Evolutionary conservation across 805 yeast species (phyloP).

Genomic region (Pichia eremophila): DNA sequence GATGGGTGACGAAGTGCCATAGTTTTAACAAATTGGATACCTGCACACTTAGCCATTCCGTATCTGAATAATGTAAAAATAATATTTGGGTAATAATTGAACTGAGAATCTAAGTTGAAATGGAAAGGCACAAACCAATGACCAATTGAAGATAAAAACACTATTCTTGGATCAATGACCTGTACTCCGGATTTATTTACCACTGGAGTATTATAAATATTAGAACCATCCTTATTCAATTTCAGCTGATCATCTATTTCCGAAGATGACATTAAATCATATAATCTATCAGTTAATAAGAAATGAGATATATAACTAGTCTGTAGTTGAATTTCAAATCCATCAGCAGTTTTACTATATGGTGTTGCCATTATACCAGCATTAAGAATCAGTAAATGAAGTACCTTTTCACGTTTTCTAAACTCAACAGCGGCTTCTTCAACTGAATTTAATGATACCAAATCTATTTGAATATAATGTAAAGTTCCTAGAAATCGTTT

Average conservation of each 20-base stretch:
- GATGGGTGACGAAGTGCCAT: conserved; percentile 59
- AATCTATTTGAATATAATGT: conserved; percentile 44
- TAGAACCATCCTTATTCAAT: neutral
- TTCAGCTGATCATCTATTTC: conserved; percentile 1
- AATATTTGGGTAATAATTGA: conserved; percentile 54
- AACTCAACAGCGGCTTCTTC: conserved; percentile 41
- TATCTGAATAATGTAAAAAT: conserved; percentile 72
- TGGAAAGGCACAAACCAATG: conserved; percentile 44
- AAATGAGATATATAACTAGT: conserved; percentile 73
- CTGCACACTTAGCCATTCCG: conserved; percentile 67
- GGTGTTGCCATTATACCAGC: conserved; percentile 83
- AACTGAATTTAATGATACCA: conserved; percentile 38
- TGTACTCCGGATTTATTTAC: conserved; percentile 2
- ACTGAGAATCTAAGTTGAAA: conserved; percentile 38
- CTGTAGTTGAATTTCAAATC: conserved; percentile 74
- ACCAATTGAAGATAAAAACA: conserved; percentile 57
- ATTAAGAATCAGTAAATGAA: conserved; percentile 63
- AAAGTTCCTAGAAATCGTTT: conserved; percentile 39
- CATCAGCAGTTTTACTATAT: conserved; percentile 43
- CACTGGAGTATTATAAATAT: neutral
- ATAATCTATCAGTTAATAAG: conserved; percentile 50
- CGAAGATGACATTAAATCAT: conserved; percentile 40
- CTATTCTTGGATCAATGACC: conserved; percentile 38
- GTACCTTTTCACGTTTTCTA: conserved; percentile 33
- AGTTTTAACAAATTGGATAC: conserved; percentile 62